These are phyloP conservation scores for Xylaria cubensis DNA, from an alignment of 495 filamentous ascomycete species.

Conservation along the genomic window DNA sequence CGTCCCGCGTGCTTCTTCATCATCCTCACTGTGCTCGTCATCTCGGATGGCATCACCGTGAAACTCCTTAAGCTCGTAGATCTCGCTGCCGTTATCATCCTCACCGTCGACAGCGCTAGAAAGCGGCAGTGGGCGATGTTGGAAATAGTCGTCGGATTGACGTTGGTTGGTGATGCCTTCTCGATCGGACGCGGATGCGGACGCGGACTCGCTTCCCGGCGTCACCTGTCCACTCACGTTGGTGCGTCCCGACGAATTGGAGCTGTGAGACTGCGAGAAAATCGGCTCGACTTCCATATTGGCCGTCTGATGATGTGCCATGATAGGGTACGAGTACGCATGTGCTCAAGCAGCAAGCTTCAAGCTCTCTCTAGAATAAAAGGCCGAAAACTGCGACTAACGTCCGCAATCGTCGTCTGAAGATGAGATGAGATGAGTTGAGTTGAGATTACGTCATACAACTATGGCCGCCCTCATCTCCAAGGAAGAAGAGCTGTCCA, in stretches of 20 bases:
- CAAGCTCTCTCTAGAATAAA: neutral
- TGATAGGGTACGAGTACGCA: neutral
- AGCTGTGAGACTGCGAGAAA: neutral
- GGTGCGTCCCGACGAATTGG: conserved; percentile 3
- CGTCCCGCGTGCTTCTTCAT: neutral
- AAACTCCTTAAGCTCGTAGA: conserved; percentile 29
- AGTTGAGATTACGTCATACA: conserved; percentile 13
- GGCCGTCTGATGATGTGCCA: neutral
- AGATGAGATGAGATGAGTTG: neutral
- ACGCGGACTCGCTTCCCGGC: conserved; percentile 5
- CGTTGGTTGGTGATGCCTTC: neutral
- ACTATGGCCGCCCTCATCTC: neutral
- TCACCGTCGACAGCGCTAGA: conserved; percentile 26
- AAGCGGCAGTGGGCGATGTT: conserved; percentile 28
- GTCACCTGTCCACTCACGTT: conserved; percentile 17
- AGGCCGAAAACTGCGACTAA: neutral
- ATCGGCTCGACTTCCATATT: neutral
- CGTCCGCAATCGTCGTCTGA: neutral
- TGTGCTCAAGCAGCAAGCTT: neutral
- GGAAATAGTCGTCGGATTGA: neutral
- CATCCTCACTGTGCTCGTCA: conserved; percentile 2
- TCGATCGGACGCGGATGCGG: neutral
- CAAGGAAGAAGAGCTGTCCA: neutral
- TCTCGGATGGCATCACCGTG: neutral
- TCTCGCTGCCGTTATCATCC: conserved; percentile 29